Evolutionary conservation across 148 eudicot species (phyloP), one percentile per base, ranked within the genome.

Genomic region (Chenopodium quinoa): DNA sequence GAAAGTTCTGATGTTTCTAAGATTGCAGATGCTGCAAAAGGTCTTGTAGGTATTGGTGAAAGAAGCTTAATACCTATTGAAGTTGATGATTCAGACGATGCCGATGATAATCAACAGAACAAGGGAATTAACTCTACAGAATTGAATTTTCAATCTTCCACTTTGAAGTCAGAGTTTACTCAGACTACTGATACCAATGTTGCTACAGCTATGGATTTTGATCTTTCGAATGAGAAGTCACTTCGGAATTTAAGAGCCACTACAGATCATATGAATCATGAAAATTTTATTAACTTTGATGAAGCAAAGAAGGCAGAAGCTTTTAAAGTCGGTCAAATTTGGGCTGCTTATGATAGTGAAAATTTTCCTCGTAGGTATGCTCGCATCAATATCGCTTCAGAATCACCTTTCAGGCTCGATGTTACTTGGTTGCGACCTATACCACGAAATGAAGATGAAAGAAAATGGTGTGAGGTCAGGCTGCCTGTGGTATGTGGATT

Each of bases 401-500:
- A 48, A 48, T 81, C 86, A 32, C 82, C 84, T 62, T 86, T 83
- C 68, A 74, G 77, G 78, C 73, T 87, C 52, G 83, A 72, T 66
- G 79, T 88, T 46, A 86, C 82, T 46, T 90, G 91, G 90, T 79
- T 91, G 83, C 80, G 75, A 81, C 94, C 94, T 52, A 76, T 83
- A 10, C 94, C 92, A 29, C 66, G 75, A 46, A 88, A 64, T 56
- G 72, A 73, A 9, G 78, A 80, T 44, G 92, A 91, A 82, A 78
- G 82, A 73, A 87, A 86, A 77, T 91, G 94, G 94, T 90, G 88
- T 82, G 87, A 83, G 31, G 89, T 81, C n/a, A 86, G 88, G 47
- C 73, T 91, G 44, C 92, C 92, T 40, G 89, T 91, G 72, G 90
- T 86, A 71, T 86, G 92, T 83, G 94, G 94, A 71, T 73, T 87